Conservation (phyloP, 2,329 filamentous ascomycete genomes). For the Hymenoscyphus fraxineus region DNA sequence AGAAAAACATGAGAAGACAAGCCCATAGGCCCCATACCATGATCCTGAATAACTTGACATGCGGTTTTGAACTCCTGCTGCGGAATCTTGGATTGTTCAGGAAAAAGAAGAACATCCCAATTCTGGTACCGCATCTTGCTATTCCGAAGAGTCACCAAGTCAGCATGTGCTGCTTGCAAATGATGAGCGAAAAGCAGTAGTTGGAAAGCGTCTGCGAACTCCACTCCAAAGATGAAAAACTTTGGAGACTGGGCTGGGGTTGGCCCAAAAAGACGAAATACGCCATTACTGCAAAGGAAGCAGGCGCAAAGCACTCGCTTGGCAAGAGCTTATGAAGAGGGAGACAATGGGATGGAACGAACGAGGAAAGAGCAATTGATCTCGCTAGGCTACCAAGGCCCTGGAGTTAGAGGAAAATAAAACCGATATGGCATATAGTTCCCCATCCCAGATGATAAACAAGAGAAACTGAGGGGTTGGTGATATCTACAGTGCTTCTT, state of each 20-base stretch:
- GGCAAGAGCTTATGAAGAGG: neutral
- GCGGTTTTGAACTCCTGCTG: constrained; percentile 78
- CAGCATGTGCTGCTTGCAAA: constrained; percentile 1
- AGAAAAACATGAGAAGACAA: neutral
- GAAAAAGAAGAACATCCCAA: constrained; percentile 84
- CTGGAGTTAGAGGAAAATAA: neutral
- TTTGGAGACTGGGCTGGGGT: neutral
- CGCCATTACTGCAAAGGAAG: neutral
- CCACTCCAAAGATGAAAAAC: neutral
- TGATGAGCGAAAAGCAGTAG: constrained; percentile 8
- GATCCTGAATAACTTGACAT: constrained; percentile 62
- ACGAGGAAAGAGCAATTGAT: neutral
- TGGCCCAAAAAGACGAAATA: neutral
- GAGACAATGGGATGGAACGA: neutral
- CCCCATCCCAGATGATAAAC: too few species aligned
- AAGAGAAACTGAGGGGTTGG: too few species aligned
- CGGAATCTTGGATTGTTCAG: constrained; percentile 60
- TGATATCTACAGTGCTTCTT: too few species aligned
- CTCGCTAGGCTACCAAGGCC: neutral
- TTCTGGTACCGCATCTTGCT: constrained; percentile 72
- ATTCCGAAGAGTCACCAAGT: constrained; percentile 1
- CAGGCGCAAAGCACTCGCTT: neutral
- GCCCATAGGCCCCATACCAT: constrained; percentile 32
- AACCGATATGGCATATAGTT: too few species aligned
- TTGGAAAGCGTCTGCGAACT: constrained; percentile 10